These are phyloP conservation scores for Hypomyces perniciosus DNA, from an alignment of 2,329 filamentous ascomycete species.

Conservation along the genomic window DNA sequence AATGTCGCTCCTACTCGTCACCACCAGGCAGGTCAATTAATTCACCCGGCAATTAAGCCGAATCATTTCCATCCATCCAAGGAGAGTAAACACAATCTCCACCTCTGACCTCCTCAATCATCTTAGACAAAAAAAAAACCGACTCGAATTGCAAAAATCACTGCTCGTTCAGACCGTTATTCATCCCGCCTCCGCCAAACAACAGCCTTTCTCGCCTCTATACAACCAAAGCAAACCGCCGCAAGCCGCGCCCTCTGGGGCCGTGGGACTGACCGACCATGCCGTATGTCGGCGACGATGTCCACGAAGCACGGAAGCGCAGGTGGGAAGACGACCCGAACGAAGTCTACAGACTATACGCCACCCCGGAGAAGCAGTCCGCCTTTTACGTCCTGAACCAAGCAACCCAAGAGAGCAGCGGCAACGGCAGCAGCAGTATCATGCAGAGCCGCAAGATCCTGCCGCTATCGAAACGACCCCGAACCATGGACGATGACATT, in stretches of 20 bases:
- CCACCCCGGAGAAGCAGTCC: slow-evolving; percentile 18
- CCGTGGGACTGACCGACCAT: slow-evolving; percentile 18
- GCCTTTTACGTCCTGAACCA: slow-evolving; percentile 24
- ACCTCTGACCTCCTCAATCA: not conserved
- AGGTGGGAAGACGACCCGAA: slow-evolving; percentile 27
- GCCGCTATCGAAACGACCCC: slow-evolving; percentile 26
- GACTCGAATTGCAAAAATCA: no score
- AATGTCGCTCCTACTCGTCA: slow-evolving; percentile 9
- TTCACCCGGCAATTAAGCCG: slow-evolving; percentile 10
- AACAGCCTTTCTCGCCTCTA: no score
- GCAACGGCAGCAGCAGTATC: slow-evolving; percentile 1
- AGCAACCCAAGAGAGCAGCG: slow-evolving; percentile 12
- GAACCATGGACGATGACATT: slow-evolving; percentile 21
- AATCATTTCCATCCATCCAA: slow-evolving; percentile 4
- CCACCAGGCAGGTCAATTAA: slow-evolving; percentile 2
- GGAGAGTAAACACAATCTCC: not conserved
- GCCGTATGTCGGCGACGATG: slow-evolving; percentile 31
- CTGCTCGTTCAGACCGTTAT: no score
- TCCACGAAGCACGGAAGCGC: slow-evolving; percentile 28
- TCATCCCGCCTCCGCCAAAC: no score
- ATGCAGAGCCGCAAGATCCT: slow-evolving; percentile 25
- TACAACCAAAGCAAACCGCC: no score
- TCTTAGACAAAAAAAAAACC: not conserved
- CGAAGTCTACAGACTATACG: slow-evolving; percentile 20
- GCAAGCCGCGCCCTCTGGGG: no score